Evolutionary conservation across 176 grass and related monocot species (phyloP).

Genomic region (Carex scoparia): DNA sequence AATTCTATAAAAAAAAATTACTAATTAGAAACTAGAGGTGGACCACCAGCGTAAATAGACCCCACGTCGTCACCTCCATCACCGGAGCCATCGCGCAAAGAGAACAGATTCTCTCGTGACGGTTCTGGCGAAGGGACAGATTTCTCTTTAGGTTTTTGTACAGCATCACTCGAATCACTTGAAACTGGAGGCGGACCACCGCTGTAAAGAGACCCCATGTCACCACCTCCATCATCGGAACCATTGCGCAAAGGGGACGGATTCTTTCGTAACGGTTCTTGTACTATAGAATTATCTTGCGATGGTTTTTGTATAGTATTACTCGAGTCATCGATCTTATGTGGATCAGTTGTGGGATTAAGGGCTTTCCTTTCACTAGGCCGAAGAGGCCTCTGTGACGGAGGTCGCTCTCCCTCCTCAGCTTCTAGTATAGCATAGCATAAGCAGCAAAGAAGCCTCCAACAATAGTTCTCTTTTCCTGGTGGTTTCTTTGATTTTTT

Average conservation of each 20-base stretch:
- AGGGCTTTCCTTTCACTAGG: neutral
- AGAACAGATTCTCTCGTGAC: neutral
- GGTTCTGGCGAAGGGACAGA: neutral
- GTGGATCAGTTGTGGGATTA: neutral
- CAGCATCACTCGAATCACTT: no score
- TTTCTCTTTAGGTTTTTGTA: no score
- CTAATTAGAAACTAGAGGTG: slow-evolving; percentile 6
- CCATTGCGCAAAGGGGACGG: neutral
- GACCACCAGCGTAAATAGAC: neutral
- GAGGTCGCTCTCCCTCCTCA: neutral
- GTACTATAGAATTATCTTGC: no score
- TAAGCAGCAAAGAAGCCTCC: neutral
- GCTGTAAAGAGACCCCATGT: neutral
- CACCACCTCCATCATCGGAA: neutral
- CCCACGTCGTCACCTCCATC: neutral
- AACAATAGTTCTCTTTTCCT: neutral
- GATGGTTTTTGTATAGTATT: neutral
- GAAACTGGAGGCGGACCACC: neutral
- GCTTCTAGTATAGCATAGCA: slow-evolving; percentile 3
- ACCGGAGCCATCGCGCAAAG: neutral
- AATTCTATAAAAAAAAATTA: neutral
- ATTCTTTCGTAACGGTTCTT: neutral
- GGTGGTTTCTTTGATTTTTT: neutral
- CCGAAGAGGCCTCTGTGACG: neutral
- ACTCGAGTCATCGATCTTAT: neutral